Evolutionary conservation across 768 basidiomycete species (phyloP).

Genomic region (Tulasnella sp.): DNA sequence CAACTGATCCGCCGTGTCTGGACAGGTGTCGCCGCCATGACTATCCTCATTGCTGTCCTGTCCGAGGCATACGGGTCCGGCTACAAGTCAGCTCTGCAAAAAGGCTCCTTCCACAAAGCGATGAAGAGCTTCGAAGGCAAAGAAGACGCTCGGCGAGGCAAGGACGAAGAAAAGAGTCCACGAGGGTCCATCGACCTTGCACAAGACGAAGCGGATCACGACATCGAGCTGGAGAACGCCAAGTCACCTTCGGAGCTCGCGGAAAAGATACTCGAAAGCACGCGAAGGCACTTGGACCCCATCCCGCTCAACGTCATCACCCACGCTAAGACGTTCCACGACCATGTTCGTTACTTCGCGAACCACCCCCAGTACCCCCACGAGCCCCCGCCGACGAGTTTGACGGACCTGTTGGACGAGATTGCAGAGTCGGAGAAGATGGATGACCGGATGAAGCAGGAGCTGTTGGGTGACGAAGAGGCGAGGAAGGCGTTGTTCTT

Average conservation of each 20-base stretch:
- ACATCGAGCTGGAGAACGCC: neutral
- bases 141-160: neutral
- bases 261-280: constrained; percentile 17
- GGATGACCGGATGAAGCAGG: constrained; percentile 27
- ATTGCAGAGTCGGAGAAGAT: constrained; percentile 27
- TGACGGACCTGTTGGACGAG: constrained; percentile 33
- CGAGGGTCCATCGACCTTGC: neutral
- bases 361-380: constrained; percentile 13
- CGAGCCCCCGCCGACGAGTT: constrained; percentile 14
- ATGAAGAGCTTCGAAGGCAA: constrained; percentile 35
- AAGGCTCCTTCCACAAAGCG: constrained; percentile 34
- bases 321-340: constrained; percentile 30
- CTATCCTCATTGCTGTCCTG: constrained; percentile 34
- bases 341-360: constrained; percentile 30
- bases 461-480: constrained; percentile 34
- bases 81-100: constrained; percentile 45
- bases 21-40: constrained; percentile 1
- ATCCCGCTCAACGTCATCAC: constrained; percentile 31
- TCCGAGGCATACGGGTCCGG: constrained; percentile 53
- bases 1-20: neutral
- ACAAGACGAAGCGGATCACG: neutral
- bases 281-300: constrained; percentile 24
- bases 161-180: neutral
- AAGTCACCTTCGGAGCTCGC: constrained; percentile 6
- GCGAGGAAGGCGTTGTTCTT: constrained; percentile 34